Evolutionary conservation across 306 rosid genomes (phyloP), one percentile per base, ranked within the genome.

Genomic region (Fagus sylvatica): DNA sequence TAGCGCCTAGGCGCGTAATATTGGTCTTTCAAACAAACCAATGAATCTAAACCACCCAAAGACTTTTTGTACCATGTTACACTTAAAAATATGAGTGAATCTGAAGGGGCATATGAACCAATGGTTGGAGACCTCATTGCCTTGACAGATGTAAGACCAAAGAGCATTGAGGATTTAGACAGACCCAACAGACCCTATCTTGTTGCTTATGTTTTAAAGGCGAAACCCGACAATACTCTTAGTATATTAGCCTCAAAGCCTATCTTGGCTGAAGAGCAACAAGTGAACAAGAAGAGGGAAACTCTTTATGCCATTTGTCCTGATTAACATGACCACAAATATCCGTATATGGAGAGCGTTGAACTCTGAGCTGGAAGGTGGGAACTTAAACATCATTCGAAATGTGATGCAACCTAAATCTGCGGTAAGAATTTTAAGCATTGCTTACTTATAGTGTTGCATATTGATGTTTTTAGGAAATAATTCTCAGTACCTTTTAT

Each of bases 81-180:
- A 17, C 9, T 76, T 37, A 62, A 67, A n/a, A 67, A 13, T 5
- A 17, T 51, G 40, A 1, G 28, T 1, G 61, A 51, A 59, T 76
- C 64, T 0, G 74, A 7, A 60, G 73, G 60, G 43, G 19, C 68
- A 11, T 87, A 86, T 74, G 84, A 81, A 49, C 88, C 93, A n/a
- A 55, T 73, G 66, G 39, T 0, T 32, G 93, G 92, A 60, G 93
- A 91, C 46, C 62, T 87, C 75, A 79, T 87, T 77, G 90, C 89
- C 54, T 75, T 89, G 32, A 69, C 91, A 3, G 61, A 80, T 68
- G 62, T 73, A 11, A 81, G 55, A 56, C 90, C 93, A 0, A 74
- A 70, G 69, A n/a, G 71, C 28, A 5, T 62, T 3, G 11, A 49
- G 55, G 93, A 91, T 76, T 67, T 91, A 77, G 61, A 67, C 64